A percentile compares a stretch with the other conserved stretches of the same genome.
These are phyloP conservation scores for Lunasporangiospora selenospora DNA, from an alignment of 192 early-diverging fungal genomes.

Conservation along the genomic window DNA sequence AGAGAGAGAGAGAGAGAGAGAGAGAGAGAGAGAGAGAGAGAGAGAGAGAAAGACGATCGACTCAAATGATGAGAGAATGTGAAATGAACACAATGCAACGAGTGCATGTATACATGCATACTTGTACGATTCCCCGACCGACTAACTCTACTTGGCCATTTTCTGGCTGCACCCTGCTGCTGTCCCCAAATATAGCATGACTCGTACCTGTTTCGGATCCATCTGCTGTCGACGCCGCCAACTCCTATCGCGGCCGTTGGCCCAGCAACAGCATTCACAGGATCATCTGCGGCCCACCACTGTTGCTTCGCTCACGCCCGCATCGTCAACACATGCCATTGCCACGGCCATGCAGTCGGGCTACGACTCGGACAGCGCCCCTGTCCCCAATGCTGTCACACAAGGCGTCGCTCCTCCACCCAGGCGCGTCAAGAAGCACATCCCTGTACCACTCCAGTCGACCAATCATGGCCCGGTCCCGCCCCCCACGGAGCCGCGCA, in stretches of 20 bases:
- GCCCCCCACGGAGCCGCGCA: conserved; percentile 15
- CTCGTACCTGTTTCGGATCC: conserved; percentile 40
- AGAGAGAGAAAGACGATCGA: neutral
- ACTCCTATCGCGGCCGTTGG: conserved; percentile 6
- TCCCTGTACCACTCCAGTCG: conserved; percentile 32
- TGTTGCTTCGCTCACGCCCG: conserved; percentile 17
- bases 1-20: neutral
- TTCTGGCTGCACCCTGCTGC: neutral
- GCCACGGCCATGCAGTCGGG: conserved; percentile 10
- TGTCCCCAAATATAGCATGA: conserved; percentile 17
- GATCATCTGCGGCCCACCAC: neutral
- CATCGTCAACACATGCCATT: conserved; percentile 14
- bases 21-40: neutral
- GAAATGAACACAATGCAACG: neutral
- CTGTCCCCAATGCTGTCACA: conserved; percentile 2
- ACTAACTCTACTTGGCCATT: neutral
- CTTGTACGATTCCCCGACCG: neutral
- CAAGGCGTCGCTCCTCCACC: conserved; percentile 16
- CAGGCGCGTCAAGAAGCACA: conserved; percentile 30
- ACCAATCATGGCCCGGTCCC: neutral
- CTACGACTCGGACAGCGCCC: conserved; percentile 17
- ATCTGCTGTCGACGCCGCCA: conserved; percentile 36
- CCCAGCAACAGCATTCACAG: neutral
- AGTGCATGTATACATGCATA: neutral
- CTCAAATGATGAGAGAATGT: no score